These are phyloP conservation scores for Mycosphaerella sp. DNA, from an alignment of 2,329 filamentous ascomycete genomes.

Conservation along the genomic window DNA sequence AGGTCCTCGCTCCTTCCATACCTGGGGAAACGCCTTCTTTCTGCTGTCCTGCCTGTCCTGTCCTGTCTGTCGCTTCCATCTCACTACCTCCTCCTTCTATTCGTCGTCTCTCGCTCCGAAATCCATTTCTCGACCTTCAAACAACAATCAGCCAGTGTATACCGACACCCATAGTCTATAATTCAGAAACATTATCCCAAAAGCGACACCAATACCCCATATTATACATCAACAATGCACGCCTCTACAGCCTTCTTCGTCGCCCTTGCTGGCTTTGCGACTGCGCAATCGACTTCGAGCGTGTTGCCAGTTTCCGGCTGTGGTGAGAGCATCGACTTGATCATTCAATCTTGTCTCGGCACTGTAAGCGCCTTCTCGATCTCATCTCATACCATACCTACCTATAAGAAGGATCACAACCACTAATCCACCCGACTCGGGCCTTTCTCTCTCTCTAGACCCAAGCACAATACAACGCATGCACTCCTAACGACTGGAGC, in stretches of 20 bases:
- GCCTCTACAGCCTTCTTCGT: constrained; percentile 22
- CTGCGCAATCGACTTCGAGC: constrained; percentile 35
- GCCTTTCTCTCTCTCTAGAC: constrained; percentile 38
- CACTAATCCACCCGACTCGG: constrained; percentile 41
- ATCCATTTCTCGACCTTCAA: background rate
- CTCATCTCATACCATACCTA: background rate
- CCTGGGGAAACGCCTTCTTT: background rate
- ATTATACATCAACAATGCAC: constrained; percentile 15
- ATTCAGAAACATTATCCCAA: background rate
- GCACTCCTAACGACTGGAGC: constrained; percentile 45
- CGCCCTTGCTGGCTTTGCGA: constrained; percentile 36
- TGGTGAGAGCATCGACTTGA: constrained; percentile 35
- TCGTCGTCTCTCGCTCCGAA: constrained; percentile 2
- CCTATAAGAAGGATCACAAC: background rate
- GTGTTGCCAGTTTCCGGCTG: constrained; percentile 33
- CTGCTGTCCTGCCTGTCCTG: background rate
- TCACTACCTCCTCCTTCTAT: background rate
- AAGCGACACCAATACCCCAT: too few relatives aligned
- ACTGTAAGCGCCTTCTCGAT: background rate
- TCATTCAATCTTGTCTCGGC: constrained; percentile 15
- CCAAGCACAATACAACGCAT: constrained; percentile 39
- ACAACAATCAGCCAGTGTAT: constrained; percentile 1
- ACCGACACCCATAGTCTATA: background rate
- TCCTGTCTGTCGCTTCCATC: background rate
- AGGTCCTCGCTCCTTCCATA: background rate